Conservation (phyloP, 805 yeast genomes). For the Metschnikowia colocasiae region DNA sequence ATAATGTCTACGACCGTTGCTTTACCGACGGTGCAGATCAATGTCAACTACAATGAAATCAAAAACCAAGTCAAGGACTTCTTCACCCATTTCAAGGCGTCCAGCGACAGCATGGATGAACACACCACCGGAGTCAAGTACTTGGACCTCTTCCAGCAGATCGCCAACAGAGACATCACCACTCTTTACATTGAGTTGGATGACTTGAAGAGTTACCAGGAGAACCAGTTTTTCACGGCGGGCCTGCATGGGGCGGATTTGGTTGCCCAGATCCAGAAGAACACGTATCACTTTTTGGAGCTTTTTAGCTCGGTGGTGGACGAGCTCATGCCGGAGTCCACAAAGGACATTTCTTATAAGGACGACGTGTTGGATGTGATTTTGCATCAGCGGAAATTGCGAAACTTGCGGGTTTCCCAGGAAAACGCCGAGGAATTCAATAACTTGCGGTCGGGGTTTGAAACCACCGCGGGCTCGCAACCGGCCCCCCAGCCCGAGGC, state of each 20-base stretch:
- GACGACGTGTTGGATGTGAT: conserved; percentile 94
- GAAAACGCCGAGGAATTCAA: conserved; percentile 62
- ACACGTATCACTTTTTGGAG: conserved; percentile 77
- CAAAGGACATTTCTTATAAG: conserved; percentile 68
- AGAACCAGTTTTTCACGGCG: conserved; percentile 27
- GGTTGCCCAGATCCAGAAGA: conserved; percentile 59
- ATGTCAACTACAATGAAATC: conserved; percentile 70
- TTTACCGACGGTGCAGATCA: conserved; percentile 63
- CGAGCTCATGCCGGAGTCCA: conserved; percentile 81
- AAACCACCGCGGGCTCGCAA: conserved; percentile 20
- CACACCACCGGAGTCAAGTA: conserved; percentile 51
- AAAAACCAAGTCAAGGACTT: conserved; percentile 59
- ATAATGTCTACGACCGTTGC: conserved; percentile 26
- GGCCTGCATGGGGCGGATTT: conserved; percentile 29
- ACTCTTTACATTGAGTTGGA: conserved; percentile 75
- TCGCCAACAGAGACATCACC: conserved; percentile 78
- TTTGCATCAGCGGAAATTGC: conserved; percentile 79
- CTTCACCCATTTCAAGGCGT: conserved; percentile 58
- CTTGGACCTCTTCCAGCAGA: conserved; percentile 63
- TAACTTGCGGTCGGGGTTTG: conserved; percentile 38
- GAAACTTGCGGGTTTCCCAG: conserved; percentile 69
- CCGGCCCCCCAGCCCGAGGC: conserved; percentile 13
- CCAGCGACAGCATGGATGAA: conserved; percentile 15
- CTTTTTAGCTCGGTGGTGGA: conserved; percentile 74
- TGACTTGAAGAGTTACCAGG: conserved; percentile 72